Conservation (phyloP, 331 rosid species). For the Telfairia occidentalis region DNA sequence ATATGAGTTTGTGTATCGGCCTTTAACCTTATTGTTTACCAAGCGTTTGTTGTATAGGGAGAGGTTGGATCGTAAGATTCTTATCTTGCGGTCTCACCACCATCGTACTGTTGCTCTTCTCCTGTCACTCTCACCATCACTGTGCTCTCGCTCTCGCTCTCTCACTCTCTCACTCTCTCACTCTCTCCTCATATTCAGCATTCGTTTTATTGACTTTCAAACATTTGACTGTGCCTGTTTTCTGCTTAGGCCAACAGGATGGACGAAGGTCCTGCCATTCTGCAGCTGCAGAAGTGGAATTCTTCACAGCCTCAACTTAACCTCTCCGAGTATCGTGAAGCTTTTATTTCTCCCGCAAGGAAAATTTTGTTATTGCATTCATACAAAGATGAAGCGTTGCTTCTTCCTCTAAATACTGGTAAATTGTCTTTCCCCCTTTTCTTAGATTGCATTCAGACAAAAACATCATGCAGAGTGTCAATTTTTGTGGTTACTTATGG, state of each 20-base stretch:
- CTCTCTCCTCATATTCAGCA: constrained; percentile 18
- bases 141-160: background rate
- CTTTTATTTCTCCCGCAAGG: constrained; percentile 82
- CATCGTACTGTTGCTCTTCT: background rate
- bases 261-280: constrained; percentile 62
- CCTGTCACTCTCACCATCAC: background rate
- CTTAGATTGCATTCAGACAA: no score
- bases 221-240: constrained; percentile 14
- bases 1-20: no score
- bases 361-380: constrained; percentile 56
- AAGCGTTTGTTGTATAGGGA: background rate
- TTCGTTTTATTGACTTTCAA: constrained; percentile 13
- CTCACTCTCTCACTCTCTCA: background rate
- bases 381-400: constrained; percentile 53
- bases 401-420: constrained; percentile 70
- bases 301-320: constrained; percentile 35
- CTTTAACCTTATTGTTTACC: background rate
- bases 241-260: constrained; percentile 31
- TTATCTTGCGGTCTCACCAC: background rate
- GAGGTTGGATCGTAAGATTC: background rate
- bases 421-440: background rate
- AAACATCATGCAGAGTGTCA: background rate
- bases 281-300: constrained; percentile 70
- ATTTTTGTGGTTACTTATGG: background rate
- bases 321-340: constrained; percentile 67